These are phyloP conservation scores for Rhinocladiella mackenziei DNA, from an alignment of 2,329 filamentous ascomycete species.

Conservation along the genomic window DNA sequence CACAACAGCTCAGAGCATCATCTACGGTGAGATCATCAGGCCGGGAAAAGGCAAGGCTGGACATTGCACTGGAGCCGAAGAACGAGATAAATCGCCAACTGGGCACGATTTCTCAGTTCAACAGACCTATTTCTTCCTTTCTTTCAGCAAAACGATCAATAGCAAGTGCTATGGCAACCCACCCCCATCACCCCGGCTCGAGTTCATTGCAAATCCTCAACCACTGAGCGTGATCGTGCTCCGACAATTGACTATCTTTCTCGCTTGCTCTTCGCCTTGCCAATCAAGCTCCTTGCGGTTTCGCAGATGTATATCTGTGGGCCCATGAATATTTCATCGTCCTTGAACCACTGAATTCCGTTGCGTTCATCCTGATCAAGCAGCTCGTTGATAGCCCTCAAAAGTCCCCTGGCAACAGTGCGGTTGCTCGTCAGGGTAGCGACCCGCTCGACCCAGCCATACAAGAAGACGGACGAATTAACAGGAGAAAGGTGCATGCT, in stretches of 20 bases:
- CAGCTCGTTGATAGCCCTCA: conserved; percentile 34
- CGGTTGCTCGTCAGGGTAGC: conserved; percentile 71
- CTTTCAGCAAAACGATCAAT: too few relatives aligned
- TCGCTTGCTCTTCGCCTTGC: conserved; percentile 55
- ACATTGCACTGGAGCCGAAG: too few relatives aligned
- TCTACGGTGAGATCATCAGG: too few relatives aligned
- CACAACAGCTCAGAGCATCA: too few relatives aligned
- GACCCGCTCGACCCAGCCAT: conserved; percentile 61
- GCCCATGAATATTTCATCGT: conserved; percentile 50
- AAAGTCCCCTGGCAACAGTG: conserved; percentile 63
- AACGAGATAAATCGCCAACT: too few relatives aligned
- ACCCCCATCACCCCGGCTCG: too few relatives aligned
- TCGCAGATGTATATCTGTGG: conserved; percentile 63
- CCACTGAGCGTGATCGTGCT: too few relatives aligned
- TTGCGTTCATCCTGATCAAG: conserved; percentile 20
- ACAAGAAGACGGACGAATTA: conserved; percentile 67
- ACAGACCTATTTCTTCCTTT: too few relatives aligned
- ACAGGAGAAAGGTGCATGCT: conserved; percentile 52
- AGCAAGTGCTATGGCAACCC: too few relatives aligned
- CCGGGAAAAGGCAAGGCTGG: too few relatives aligned
- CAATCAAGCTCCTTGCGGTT: conserved; percentile 62
- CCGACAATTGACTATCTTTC: not conserved
- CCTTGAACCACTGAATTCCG: conserved; percentile 41
- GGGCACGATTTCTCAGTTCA: too few relatives aligned
- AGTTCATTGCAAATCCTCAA: too few relatives aligned